phyloP scores from a whole-genome alignment of 2,329 filamentous ascomycete genomes.

The Parastagonospora avenae region DNA sequence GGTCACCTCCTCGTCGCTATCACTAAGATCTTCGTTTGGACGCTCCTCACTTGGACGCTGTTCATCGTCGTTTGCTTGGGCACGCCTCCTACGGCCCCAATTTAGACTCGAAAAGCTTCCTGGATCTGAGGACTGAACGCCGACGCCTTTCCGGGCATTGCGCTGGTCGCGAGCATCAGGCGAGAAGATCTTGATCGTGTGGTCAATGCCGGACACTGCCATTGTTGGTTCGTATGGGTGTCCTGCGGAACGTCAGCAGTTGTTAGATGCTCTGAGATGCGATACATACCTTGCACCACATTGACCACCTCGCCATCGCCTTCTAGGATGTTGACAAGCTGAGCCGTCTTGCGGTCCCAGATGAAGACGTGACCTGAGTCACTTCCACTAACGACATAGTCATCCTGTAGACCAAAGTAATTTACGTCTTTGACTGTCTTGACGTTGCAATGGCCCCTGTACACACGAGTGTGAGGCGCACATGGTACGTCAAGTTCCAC shows the following conservation, averaged over 20 bases:
- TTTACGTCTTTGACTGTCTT: constrained; percentile 73
- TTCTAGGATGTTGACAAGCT: constrained; percentile 68
- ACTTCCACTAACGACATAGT: constrained; percentile 70
- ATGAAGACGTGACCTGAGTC: constrained; percentile 72
- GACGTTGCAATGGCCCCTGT: constrained; percentile 69
- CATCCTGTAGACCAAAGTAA: constrained; percentile 69
- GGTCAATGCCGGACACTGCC: constrained; percentile 70
- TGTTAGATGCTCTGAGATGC: not conserved
- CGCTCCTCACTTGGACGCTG: constrained; percentile 9
- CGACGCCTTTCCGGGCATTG: constrained; percentile 61
- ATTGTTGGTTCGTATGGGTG: constrained; percentile 71
- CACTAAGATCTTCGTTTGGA: constrained; percentile 15
- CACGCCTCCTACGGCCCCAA: constrained; percentile 25
- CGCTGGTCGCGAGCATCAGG: constrained; percentile 63
- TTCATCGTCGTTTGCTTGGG: constrained; percentile 12
- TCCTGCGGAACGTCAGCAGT: constrained; percentile 45
- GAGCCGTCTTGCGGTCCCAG: constrained; percentile 67
- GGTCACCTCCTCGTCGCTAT: constrained; percentile 48
- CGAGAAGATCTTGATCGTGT: constrained; percentile 72
- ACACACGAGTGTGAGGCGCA: constrained; percentile 61
- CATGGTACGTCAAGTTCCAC: constrained; percentile 63
- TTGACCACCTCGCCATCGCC: constrained; percentile 74
- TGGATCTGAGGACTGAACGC: constrained; percentile 58
- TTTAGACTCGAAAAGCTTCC: constrained; percentile 48
- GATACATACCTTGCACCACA: constrained; percentile 62